Evolutionary conservation across 2,329 filamentous ascomycete genomes (phyloP).

Genomic region (Ophiostoma sp.): DNA sequence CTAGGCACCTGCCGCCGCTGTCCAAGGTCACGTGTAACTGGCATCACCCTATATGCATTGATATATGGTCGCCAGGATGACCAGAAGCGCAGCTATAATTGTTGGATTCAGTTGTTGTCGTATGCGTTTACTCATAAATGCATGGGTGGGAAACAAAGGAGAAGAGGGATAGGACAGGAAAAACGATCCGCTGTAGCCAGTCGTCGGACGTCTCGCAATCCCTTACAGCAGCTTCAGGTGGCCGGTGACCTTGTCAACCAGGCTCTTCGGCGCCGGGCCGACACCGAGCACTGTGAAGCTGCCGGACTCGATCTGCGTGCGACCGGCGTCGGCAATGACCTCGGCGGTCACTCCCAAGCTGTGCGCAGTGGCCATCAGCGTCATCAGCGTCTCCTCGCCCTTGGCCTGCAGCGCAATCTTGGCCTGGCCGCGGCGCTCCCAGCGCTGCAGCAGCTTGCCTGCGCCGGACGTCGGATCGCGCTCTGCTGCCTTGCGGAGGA

Average conservation of each 20-base stretch:
- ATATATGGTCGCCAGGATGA: not conserved
- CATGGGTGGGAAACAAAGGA: not conserved
- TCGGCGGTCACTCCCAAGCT: slow-evolving; percentile 81
- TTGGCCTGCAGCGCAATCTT: slow-evolving; percentile 92
- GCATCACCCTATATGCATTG: slow-evolving; percentile 1
- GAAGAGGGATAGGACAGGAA: not conserved
- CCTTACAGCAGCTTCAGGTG: slow-evolving; percentile 70
- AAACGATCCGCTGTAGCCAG: not conserved
- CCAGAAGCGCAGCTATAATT: not conserved
- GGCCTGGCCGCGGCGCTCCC: slow-evolving; percentile 81
- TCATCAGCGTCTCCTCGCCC: slow-evolving; percentile 74
- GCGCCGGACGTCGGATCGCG: slow-evolving; percentile 47
- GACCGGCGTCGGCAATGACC: slow-evolving; percentile 89
- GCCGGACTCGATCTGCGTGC: slow-evolving; percentile 91
- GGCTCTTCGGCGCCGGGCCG: slow-evolving; percentile 72
- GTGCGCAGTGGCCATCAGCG: slow-evolving; percentile 69
- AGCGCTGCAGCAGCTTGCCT: slow-evolving; percentile 65
- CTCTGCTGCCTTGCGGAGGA: slow-evolving; percentile 54
- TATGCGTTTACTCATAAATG: not conserved
- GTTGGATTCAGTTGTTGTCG: not conserved
- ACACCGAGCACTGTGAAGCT: slow-evolving; percentile 89
- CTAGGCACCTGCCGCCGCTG: not conserved
- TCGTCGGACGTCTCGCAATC: not conserved
- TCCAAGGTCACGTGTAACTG: slow-evolving; percentile 17
- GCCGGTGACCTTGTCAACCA: slow-evolving; percentile 82